Percentiles rank a stretch among this genome's conserved stretches.
Evolutionary conservation across 2,329 filamentous ascomycete species (phyloP).

Genomic region (Beauveria scarabaeidicola): DNA sequence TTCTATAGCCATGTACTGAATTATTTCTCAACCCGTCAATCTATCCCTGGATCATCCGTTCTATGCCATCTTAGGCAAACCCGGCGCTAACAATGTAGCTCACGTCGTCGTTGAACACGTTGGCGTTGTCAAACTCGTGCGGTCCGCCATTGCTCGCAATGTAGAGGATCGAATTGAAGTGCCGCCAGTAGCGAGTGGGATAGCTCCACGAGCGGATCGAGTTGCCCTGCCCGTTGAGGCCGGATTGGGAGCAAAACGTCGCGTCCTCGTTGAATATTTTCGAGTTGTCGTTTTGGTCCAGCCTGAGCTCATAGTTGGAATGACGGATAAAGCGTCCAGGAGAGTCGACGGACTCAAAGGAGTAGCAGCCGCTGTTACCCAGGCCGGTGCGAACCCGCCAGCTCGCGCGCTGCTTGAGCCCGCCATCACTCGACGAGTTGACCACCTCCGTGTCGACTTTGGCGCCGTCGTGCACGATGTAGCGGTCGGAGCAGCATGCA

Average conservation of each 20-base stretch:
- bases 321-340: conserved; percentile 52
- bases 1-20: too few species aligned
- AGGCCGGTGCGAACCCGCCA: conserved; percentile 48
- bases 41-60: too few species aligned
- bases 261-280: conserved; percentile 53
- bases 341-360: conserved; percentile 51
- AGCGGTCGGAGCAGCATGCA: conserved; percentile 42
- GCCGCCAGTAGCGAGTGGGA: conserved; percentile 50
- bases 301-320: conserved; percentile 39
- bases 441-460: conserved; percentile 48
- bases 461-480: conserved; percentile 43
- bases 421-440: conserved; percentile 38
- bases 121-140: conserved; percentile 40
- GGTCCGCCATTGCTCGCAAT: conserved; percentile 37
- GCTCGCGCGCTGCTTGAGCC: conserved; percentile 43
- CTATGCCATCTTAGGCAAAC: conserved; percentile 6
- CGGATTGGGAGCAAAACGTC: conserved; percentile 50
- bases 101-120: conserved; percentile 44
- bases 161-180: conserved; percentile 28
- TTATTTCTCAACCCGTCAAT: too few species aligned
- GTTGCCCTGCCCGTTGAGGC: conserved; percentile 41
- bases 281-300: conserved; percentile 43
- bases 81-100: conserved; percentile 35
- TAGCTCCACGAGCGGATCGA: conserved; percentile 51
- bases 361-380: conserved; percentile 47